Evolutionary conservation across 768 basidiomycete genomes (phyloP), one percentile per base, ranked within the genome.

Genomic region (Panellus pusillus): DNA sequence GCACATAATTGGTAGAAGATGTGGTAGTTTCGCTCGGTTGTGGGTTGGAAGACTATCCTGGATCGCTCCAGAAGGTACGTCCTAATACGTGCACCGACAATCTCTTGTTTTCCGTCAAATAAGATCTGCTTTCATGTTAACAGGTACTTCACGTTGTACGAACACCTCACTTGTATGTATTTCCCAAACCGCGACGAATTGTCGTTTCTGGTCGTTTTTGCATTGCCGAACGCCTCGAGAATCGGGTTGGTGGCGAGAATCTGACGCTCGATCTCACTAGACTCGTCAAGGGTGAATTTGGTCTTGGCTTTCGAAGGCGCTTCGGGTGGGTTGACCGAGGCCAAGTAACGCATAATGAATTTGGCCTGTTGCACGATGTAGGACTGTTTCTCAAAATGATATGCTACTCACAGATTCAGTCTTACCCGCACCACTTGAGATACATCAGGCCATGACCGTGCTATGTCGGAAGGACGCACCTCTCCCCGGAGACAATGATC

Each of bases 1-100:
- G 95, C 91, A 62, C 96, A 93, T n/a, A 99, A 77, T 68, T 99
- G 97, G 73, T 99, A 98, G 79, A 99, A 99, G 63, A 99, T 98
- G 71, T 99, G 97, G 72, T 98, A 99, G 72, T 99, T 99, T 55
- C 97, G 86, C 70, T 99, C 97, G 40, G 91, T 94, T 54, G 90
- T 78, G 15, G 97, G 96, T 70, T 99, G 97, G 71, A 96, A 98
- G 53, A 98, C 95, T 57, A 99, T 89, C 57, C 97, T 87, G 37
- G 97, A 98, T 38, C 97, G 92, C 68, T 99, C 97, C 57, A 99
- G 78, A 28, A 99, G 83, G 74, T 99, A 99, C 47, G 97, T 99
- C 63, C 97, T 86, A 63, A 99, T 98, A n/a, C 96, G 86, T 5
- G 97, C 97, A 45, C 97, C 97, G 58, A 98, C 94, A 61, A 99